A percentile compares a stretch with the other conserved stretches of the same genome.
Conservation (phyloP, 352 stramenopile species). For the Thraustochytrium sp. region DNA sequence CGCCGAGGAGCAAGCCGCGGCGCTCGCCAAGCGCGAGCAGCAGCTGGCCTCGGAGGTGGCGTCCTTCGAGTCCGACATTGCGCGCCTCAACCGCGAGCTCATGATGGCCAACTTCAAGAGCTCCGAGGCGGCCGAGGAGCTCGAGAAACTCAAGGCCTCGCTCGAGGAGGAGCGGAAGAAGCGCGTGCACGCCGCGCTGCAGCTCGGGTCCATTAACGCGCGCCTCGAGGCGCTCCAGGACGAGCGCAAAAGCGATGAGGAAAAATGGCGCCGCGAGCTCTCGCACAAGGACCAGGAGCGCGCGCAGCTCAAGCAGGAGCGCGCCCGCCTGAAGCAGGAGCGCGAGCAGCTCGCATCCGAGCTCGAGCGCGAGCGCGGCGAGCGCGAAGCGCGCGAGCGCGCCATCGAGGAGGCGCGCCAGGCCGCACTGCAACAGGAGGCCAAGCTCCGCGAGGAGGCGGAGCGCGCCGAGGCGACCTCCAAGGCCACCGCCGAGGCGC, state of each 20-base stretch:
- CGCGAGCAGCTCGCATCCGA: neutral
- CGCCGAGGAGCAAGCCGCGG: neutral
- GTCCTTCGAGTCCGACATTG: constrained; percentile 2
- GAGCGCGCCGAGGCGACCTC: neutral
- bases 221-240: neutral
- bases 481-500: constrained; percentile 28
- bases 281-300: neutral
- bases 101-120: constrained; percentile 32
- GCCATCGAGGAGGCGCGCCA: neutral
- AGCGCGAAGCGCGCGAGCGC: neutral
- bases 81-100: constrained; percentile 13
- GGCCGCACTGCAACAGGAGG: neutral
- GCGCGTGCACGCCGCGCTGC: neutral
- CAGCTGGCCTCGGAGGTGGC: constrained; percentile 12
- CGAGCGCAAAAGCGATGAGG: neutral
- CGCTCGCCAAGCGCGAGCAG: neutral
- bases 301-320: neutral
- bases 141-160: neutral
- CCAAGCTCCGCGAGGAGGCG: constrained; percentile 35
- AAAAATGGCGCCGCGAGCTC: neutral
- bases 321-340: neutral
- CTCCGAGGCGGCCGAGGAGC: constrained; percentile 14
- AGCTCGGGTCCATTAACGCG: neutral
- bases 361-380: neutral
- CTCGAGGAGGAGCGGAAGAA: constrained; percentile 19